Conservation (phyloP, 768 basidiomycete genomes). For the Boletus coccyginus region DNA sequence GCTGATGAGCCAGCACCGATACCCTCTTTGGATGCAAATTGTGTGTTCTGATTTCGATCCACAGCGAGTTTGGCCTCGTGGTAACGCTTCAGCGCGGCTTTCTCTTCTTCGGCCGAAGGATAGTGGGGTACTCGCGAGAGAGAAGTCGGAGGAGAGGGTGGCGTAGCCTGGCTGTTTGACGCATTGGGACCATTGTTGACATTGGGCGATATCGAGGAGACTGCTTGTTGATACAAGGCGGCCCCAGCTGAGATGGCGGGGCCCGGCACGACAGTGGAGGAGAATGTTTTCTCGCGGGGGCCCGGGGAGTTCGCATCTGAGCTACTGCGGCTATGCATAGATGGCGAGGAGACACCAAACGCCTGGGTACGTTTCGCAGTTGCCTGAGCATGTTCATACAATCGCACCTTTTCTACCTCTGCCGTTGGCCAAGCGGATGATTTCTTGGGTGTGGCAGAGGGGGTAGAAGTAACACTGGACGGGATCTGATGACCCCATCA, state of each 20-base stretch:
- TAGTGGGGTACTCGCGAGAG: constrained; percentile 43
- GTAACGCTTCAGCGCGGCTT: constrained; percentile 64
- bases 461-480: background rate
- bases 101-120: constrained; percentile 69
- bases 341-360: constrained; percentile 26
- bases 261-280: constrained; percentile 11
- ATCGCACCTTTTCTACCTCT: constrained; percentile 71
- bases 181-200: constrained; percentile 12
- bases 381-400: constrained; percentile 67
- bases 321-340: constrained; percentile 26
- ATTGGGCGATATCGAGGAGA: constrained; percentile 37
- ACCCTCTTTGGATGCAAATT: constrained; percentile 24
- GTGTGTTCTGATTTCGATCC: constrained; percentile 49
- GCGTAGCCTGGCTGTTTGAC: constrained; percentile 26
- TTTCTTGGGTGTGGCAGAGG: constrained; percentile 14
- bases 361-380: constrained; percentile 62
- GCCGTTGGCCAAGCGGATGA: constrained; percentile 55
- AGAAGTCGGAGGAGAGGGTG: constrained; percentile 29
- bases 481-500: constrained; percentile 12
- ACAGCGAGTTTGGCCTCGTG: constrained; percentile 72
- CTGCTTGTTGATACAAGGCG: constrained; percentile 44
- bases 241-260: constrained; percentile 39
- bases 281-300: constrained; percentile 12
- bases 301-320: constrained; percentile 25
- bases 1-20: constrained; percentile 15